A percentile compares a stretch with the other conserved stretches of the same genome.
Conservation (phyloP, 129 eudicot species). For the Scalesia atractyloides region DNA sequence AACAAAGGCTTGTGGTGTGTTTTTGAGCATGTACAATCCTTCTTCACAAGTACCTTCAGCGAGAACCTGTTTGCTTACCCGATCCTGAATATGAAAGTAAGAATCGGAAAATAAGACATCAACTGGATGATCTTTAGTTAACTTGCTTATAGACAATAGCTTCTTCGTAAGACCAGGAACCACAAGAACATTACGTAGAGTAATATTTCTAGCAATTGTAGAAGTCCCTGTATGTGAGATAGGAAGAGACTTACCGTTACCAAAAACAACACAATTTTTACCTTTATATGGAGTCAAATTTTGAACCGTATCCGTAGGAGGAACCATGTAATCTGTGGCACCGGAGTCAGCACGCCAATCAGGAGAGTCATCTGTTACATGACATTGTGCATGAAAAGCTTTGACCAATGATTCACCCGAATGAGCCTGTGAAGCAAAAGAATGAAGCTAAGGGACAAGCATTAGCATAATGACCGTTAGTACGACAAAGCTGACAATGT, state of each 20-base stretch:
- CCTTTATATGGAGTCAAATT: neutral
- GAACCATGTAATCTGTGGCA: constrained; percentile 7
- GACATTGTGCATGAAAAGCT: neutral
- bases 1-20: neutral
- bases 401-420: neutral
- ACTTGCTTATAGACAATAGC: neutral
- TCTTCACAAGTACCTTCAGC: neutral
- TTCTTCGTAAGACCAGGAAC: neutral
- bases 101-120: neutral
- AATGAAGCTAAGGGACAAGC: neutral
- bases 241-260: neutral
- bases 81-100: neutral
- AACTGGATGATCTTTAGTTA: no score
- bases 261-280: neutral
- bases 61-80: neutral
- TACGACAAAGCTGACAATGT: neutral
- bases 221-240: neutral
- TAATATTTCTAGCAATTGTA: neutral
- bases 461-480: neutral
- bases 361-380: no score
- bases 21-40: neutral
- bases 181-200: neutral
- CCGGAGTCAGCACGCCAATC: neutral
- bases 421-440: neutral
- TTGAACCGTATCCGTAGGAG: neutral